Evolutionary conservation across 2,329 filamentous ascomycete genomes (phyloP).

Genomic region (Aspergillus amoenus): DNA sequence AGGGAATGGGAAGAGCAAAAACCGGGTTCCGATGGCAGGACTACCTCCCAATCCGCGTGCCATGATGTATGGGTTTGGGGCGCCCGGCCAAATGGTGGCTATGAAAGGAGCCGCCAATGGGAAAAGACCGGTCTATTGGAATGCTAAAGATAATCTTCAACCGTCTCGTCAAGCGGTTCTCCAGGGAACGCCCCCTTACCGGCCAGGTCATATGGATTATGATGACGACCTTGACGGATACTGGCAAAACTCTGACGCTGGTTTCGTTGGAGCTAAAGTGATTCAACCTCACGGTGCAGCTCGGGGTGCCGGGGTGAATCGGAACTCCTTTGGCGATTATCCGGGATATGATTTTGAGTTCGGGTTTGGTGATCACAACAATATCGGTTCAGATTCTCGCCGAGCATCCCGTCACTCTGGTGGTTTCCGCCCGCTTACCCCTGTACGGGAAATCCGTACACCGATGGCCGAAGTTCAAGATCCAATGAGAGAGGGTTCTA

Average conservation of each 20-base stretch:
- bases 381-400: slow-evolving; percentile 10
- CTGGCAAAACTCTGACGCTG: slow-evolving; percentile 14
- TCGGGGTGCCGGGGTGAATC: slow-evolving; percentile 10
- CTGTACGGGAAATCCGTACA: slow-evolving; percentile 22
- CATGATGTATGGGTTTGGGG: slow-evolving; percentile 28
- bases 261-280: slow-evolving; percentile 8
- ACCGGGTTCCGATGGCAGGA: slow-evolving; percentile 22
- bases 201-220: slow-evolving; percentile 9
- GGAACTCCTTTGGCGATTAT: slow-evolving; percentile 4
- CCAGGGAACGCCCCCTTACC: slow-evolving; percentile 1
- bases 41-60: slow-evolving; percentile 38
- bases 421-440: slow-evolving; percentile 21
- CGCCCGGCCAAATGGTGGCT: slow-evolving; percentile 14
- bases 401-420: slow-evolving; percentile 22
- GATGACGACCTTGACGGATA: slow-evolving; percentile 17
- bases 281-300: slow-evolving; percentile 16
- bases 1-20: slow-evolving; percentile 5
- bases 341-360: slow-evolving; percentile 25
- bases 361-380: slow-evolving; percentile 23
- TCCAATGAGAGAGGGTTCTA: slow-evolving; percentile 1
- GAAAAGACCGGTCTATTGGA: slow-evolving; percentile 14
- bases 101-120: slow-evolving; percentile 11
- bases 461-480: slow-evolving; percentile 14
- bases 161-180: slow-evolving; percentile 8
- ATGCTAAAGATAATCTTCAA: slow-evolving; percentile 10